These are phyloP conservation scores for Oryza longistaminata DNA, from an alignment of 176 grass and related monocot genomes.

Conservation along the genomic window DNA sequence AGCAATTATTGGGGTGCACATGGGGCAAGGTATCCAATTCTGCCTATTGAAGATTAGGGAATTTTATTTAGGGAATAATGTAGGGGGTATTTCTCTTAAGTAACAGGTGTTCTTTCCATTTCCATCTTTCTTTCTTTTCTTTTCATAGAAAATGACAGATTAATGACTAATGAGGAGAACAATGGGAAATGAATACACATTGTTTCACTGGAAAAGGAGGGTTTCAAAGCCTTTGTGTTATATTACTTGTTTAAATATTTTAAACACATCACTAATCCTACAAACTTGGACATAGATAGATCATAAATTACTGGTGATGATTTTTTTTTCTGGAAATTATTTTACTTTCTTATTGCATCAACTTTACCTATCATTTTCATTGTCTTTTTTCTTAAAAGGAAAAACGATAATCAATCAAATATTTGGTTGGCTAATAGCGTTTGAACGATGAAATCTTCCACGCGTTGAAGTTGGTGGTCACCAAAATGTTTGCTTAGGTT, in stretches of 20 bases:
- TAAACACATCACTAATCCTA: background rate
- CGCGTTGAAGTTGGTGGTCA: constrained; percentile 13
- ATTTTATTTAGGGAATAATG: constrained; percentile 1
- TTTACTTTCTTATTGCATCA: background rate
- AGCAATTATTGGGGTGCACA: constrained; percentile 46
- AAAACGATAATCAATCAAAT: background rate
- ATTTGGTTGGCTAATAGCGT: background rate
- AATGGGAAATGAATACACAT: background rate
- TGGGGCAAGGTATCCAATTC: constrained; percentile 32
- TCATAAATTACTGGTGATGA: background rate
- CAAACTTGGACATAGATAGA: background rate
- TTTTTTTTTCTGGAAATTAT: background rate
- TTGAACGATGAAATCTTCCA: constrained; percentile 1
- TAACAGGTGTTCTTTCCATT: background rate
- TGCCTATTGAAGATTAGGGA: background rate
- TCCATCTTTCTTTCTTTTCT: background rate
- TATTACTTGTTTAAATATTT: background rate
- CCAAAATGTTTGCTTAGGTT: background rate
- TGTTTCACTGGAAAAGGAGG: background rate
- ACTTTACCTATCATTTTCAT: background rate
- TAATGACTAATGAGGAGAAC: background rate
- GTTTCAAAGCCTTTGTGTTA: background rate
- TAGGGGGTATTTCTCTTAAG: background rate
- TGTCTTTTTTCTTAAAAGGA: background rate
- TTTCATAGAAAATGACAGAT: background rate